Evolutionary conservation across 2,329 filamentous ascomycete species (phyloP).

Genomic region (Calonectria pauciramosa): DNA sequence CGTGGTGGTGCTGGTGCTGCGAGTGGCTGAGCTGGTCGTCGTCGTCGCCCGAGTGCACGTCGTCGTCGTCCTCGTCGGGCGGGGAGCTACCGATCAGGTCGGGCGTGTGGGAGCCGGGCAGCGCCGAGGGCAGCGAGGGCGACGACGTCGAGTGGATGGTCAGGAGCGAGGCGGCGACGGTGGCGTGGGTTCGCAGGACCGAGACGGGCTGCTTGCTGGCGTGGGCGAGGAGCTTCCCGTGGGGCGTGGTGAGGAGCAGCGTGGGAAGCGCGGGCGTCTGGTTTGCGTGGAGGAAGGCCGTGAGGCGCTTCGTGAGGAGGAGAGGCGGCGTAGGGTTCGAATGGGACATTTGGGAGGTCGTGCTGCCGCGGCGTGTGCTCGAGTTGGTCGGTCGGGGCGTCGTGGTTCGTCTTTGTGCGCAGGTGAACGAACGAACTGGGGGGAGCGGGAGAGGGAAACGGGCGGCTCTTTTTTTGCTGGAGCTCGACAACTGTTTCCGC

Average conservation of each 20-base stretch:
- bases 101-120: conserved; percentile 53
- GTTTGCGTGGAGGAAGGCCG: conserved; percentile 71
- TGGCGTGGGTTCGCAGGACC: conserved; percentile 73
- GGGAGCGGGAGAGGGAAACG: not conserved
- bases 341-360: conserved; percentile 49
- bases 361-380: conserved; percentile 9
- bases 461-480: not conserved
- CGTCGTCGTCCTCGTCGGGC: conserved; percentile 42
- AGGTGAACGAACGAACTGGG: not conserved
- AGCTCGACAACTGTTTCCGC: not conserved
- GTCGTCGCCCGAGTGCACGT: conserved; percentile 35
- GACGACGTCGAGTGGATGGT: conserved; percentile 66
- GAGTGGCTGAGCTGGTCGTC: conserved; percentile 43
- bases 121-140: conserved; percentile 56
- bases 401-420: not conserved
- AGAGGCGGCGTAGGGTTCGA: conserved; percentile 65
- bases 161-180: conserved; percentile 74
- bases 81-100: conserved; percentile 44
- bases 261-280: conserved; percentile 70
- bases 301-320: conserved; percentile 76
- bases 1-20: conserved; percentile 41
- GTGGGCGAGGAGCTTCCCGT: conserved; percentile 75
- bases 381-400: not conserved
- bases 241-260: conserved; percentile 70
- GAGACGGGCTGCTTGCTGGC: conserved; percentile 69